Conservation (phyloP, 2,329 filamentous ascomycete species). For the Paracorniculantispora psalliotae region DNA sequence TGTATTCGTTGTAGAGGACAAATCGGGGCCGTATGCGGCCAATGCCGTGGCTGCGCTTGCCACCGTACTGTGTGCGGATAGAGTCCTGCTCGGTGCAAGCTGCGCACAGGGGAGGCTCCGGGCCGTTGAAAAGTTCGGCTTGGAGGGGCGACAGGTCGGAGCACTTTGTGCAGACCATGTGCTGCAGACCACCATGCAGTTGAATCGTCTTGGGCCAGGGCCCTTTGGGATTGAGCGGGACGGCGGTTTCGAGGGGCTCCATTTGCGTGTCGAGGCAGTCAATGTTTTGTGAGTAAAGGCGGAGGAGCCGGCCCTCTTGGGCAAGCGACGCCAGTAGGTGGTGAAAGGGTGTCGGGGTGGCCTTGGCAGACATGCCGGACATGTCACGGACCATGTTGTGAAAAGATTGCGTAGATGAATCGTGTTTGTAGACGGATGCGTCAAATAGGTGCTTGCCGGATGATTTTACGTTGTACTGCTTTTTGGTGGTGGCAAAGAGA, state of each 20-base stretch:
- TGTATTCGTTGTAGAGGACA: conserved; percentile 95
- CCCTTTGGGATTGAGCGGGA: conserved; percentile 76
- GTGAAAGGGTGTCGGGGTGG: conserved; percentile 83
- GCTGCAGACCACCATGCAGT: conserved; percentile 85
- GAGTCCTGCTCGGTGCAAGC: conserved; percentile 70
- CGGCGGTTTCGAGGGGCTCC: conserved; percentile 69
- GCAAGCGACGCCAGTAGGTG: conserved; percentile 88
- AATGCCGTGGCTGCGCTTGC: conserved; percentile 89
- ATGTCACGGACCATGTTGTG: conserved; percentile 94
- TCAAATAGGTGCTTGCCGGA: conserved; percentile 97
- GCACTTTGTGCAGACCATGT: conserved; percentile 97
- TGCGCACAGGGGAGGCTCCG: conserved; percentile 73
- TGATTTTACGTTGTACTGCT: conserved; percentile 78
- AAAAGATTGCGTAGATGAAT: conserved; percentile 81
- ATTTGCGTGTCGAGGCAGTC: conserved; percentile 89
- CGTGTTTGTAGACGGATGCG: conserved; percentile 93
- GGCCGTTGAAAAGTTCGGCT: conserved; percentile 73
- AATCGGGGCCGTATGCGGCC: conserved; percentile 86
- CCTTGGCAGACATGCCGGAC: conserved; percentile 69
- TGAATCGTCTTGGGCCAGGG: conserved; percentile 94
- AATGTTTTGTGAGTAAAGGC: conserved; percentile 94
- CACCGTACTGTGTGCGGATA: conserved; percentile 68
- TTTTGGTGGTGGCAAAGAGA: conserved; percentile 79
- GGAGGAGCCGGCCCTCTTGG: conserved; percentile 77
- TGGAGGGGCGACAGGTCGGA: conserved; percentile 71